These are phyloP conservation scores for Penicillium italicum DNA, from an alignment of 2,329 filamentous ascomycete genomes.

Conservation along the genomic window DNA sequence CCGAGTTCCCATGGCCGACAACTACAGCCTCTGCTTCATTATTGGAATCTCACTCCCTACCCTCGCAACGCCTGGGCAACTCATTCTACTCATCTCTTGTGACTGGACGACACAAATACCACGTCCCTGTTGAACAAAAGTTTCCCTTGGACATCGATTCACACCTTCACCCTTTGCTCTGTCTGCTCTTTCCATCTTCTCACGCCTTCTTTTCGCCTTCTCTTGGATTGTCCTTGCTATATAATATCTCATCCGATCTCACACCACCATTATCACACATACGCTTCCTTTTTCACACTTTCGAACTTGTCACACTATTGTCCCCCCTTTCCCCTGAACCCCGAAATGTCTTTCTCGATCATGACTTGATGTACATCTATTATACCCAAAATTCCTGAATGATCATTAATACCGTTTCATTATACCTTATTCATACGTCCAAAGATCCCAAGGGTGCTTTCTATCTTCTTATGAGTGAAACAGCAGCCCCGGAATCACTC, in stretches of 20 bases:
- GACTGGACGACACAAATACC: background rate
- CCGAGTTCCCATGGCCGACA: background rate
- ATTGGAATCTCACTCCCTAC: background rate
- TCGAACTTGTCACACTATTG: background rate
- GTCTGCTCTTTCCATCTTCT: background rate
- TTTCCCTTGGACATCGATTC: background rate
- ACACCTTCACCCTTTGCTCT: background rate
- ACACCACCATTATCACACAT: background rate
- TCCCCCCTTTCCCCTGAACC: background rate
- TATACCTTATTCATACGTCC: background rate
- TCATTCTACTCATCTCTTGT: background rate
- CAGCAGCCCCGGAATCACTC: background rate
- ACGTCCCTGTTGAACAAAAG: background rate
- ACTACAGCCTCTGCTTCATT: background rate
- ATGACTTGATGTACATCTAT: slow-evolving; percentile 26
- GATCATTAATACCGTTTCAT: background rate
- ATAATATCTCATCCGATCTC: background rate
- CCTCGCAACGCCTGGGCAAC: background rate
- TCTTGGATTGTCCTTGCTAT: background rate
- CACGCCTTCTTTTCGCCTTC: background rate
- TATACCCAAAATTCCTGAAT: slow-evolving; percentile 19
- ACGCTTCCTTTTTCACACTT: background rate
- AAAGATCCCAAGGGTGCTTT: background rate
- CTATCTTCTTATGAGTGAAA: background rate
- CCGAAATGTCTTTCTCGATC: slow-evolving; percentile 1